A percentile compares a stretch with the other conserved stretches of the same genome.
These are phyloP conservation scores for Nadsonia starkeyi-henricii DNA, from an alignment of 1,139 yeast genomes.

Conservation along the genomic window DNA sequence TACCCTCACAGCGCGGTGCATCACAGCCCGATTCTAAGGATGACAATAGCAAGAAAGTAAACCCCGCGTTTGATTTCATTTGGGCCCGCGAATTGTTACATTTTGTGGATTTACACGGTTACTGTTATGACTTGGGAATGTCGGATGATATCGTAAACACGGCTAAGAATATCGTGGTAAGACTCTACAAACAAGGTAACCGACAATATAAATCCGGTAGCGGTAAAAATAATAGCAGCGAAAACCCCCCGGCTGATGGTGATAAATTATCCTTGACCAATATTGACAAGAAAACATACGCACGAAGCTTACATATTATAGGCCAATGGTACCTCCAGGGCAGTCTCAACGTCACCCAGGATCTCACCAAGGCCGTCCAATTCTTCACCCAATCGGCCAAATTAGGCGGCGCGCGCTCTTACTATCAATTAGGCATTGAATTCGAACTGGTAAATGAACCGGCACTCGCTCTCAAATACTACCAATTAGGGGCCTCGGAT, in stretches of 20 bases:
- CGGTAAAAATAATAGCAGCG: too few relatives aligned
- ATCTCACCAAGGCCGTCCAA: constrained; percentile 16
- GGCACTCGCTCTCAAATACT: not conserved
- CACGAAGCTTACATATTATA: constrained; percentile 12
- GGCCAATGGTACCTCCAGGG: constrained; percentile 23
- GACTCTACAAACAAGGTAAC: not conserved
- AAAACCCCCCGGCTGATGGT: not conserved
- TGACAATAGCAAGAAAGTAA: not conserved
- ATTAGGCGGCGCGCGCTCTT: constrained; percentile 21
- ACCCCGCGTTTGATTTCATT: not conserved
- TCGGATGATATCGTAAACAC: not conserved
- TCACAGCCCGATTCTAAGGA: too few relatives aligned
- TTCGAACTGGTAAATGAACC: constrained; percentile 13
- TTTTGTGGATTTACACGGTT: not conserved
- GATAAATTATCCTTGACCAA: not conserved
- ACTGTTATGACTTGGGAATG: not conserved
- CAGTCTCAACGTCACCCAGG: constrained; percentile 13
- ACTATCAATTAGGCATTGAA: constrained; percentile 24
- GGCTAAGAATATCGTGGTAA: constrained; percentile 2
- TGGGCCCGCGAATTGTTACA: not conserved
- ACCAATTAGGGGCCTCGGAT: not conserved
- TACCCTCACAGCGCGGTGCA: too few relatives aligned
- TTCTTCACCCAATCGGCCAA: constrained; percentile 20
- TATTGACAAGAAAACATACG: not conserved
- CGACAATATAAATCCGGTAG: not conserved